phyloP scores from a whole-genome alignment of 768 basidiomycete species.

The Collybiopsis luxurians region DNA sequence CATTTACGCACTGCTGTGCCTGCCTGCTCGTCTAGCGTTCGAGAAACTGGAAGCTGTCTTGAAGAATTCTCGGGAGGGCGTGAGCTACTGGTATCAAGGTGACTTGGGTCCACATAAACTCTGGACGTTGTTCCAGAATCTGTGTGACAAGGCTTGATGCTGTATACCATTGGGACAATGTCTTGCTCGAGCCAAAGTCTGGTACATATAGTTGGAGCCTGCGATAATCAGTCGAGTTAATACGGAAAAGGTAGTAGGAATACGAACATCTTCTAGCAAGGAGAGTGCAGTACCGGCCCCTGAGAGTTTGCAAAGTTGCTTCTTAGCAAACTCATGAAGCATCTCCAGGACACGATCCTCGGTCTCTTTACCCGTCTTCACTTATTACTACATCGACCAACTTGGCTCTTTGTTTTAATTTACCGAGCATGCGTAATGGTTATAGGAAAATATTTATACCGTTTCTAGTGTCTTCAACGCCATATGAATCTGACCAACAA shows the following conservation, averaged over 20 bases:
- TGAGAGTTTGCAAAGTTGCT: slow-evolving; percentile 84
- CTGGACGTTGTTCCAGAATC: slow-evolving; percentile 77
- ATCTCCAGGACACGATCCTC: slow-evolving; percentile 60
- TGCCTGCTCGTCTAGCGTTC: slow-evolving; percentile 80
- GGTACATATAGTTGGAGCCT: slow-evolving; percentile 82
- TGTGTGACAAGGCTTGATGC: slow-evolving; percentile 80
- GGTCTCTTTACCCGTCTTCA: slow-evolving; percentile 57
- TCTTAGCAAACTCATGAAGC: slow-evolving; percentile 66
- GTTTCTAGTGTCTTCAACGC: too few relatives aligned
- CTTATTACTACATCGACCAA: too few relatives aligned
- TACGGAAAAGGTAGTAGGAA: neutral
- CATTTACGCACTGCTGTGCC: slow-evolving; percentile 85
- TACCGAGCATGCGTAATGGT: too few relatives aligned
- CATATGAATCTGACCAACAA: too few relatives aligned
- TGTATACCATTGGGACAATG: slow-evolving; percentile 82
- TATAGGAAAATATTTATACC: too few relatives aligned
- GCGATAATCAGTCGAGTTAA: slow-evolving; percentile 17
- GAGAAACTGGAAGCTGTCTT: slow-evolving; percentile 66
- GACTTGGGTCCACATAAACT: slow-evolving; percentile 57
- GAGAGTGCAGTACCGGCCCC: slow-evolving; percentile 75
- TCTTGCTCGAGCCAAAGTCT: slow-evolving; percentile 81
- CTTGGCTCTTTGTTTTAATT: too few relatives aligned
- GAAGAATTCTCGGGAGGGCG: slow-evolving; percentile 43
- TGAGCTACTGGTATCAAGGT: slow-evolving; percentile 36
- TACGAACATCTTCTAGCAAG: slow-evolving; percentile 63